Percentiles rank a stretch among this genome's conserved stretches.
Conservation (phyloP, 2,329 filamentous ascomycete genomes). For the Talaromyces sp. region DNA sequence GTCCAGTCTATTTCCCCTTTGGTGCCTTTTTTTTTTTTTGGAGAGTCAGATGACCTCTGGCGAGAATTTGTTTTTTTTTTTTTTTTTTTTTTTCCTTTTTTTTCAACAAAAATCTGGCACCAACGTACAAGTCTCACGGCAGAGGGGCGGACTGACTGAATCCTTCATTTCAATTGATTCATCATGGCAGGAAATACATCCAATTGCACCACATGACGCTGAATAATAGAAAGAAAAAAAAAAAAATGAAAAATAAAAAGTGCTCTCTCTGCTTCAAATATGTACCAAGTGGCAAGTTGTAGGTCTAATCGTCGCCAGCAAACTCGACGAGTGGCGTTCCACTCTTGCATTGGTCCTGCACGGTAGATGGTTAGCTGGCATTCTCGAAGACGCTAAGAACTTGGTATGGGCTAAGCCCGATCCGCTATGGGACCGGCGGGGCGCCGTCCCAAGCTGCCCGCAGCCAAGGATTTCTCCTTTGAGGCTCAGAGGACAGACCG, state of each 20-base stretch:
- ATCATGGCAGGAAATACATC: not conserved
- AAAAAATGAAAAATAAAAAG: too few relatives aligned
- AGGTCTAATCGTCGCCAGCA: conserved; percentile 46
- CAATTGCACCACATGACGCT: not conserved
- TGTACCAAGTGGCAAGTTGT: too few relatives aligned
- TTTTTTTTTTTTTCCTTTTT: too few relatives aligned
- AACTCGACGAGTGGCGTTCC: conserved; percentile 72
- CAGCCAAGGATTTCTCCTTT: not conserved
- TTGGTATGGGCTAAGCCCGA: conserved; percentile 15
- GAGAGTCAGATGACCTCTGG: not conserved
- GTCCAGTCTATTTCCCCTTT: not conserved
- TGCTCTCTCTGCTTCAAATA: too few relatives aligned
- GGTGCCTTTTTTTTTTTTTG: not conserved
- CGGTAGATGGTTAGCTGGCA: conserved; percentile 10
- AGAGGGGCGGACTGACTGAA: not conserved
- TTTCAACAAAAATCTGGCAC: too few relatives aligned
- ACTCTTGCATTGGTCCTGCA: conserved; percentile 71
- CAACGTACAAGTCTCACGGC: not conserved
- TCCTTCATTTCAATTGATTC: not conserved
- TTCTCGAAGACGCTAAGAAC: conserved; percentile 21
- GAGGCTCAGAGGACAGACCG: not conserved
- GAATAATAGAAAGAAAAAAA: too few relatives aligned
- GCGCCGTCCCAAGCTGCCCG: not conserved
- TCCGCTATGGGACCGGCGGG: not conserved
- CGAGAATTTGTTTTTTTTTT: conserved; percentile 9